Percentiles rank a stretch among this genome's conserved stretches.
Conservation (phyloP, 2,329 filamentous ascomycete species). For the Cercospora citrullina region DNA sequence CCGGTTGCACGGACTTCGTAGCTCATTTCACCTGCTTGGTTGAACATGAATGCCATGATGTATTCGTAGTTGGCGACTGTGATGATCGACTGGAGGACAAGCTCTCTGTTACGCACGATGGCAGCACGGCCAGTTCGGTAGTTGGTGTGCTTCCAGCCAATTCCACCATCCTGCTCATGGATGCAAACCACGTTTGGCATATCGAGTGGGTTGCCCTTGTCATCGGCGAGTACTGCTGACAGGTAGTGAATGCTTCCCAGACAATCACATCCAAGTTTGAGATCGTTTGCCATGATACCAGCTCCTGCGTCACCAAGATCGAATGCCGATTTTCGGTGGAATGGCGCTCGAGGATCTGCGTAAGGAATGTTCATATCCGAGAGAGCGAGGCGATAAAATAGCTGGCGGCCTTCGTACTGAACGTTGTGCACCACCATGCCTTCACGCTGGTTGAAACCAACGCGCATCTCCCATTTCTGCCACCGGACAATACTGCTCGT, state of each 20-base stretch:
- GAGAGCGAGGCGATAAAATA: slow-evolving; percentile 67
- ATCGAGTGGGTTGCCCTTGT: slow-evolving; percentile 47
- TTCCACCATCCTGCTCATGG: slow-evolving; percentile 69
- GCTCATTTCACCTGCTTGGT: slow-evolving; percentile 66
- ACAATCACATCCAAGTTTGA: slow-evolving; percentile 70
- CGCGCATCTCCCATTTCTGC: slow-evolving; percentile 66
- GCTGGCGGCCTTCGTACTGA: slow-evolving; percentile 50
- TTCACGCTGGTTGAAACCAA: slow-evolving; percentile 64
- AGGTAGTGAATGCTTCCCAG: slow-evolving; percentile 70
- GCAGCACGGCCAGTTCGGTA: slow-evolving; percentile 62
- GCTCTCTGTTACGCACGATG: slow-evolving; percentile 60
- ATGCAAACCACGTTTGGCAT: slow-evolving; percentile 70
- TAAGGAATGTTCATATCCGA: slow-evolving; percentile 68
- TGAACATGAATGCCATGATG: slow-evolving; percentile 64
- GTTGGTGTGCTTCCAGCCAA: slow-evolving; percentile 70
- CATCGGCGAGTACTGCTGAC: slow-evolving; percentile 50
- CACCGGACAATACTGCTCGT: slow-evolving; percentile 55
- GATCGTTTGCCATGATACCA: slow-evolving; percentile 67
- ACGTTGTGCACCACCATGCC: slow-evolving; percentile 69
- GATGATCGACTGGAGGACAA: slow-evolving; percentile 66
- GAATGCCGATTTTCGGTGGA: slow-evolving; percentile 69
- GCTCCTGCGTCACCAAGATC: slow-evolving; percentile 68
- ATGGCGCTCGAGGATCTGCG: slow-evolving; percentile 65
- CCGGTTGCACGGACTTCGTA: slow-evolving; percentile 72
- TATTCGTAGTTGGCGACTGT: slow-evolving; percentile 69